phyloP scores from a whole-genome alignment of 495 filamentous ascomycete species.

The Penicillium odoratum region DNA sequence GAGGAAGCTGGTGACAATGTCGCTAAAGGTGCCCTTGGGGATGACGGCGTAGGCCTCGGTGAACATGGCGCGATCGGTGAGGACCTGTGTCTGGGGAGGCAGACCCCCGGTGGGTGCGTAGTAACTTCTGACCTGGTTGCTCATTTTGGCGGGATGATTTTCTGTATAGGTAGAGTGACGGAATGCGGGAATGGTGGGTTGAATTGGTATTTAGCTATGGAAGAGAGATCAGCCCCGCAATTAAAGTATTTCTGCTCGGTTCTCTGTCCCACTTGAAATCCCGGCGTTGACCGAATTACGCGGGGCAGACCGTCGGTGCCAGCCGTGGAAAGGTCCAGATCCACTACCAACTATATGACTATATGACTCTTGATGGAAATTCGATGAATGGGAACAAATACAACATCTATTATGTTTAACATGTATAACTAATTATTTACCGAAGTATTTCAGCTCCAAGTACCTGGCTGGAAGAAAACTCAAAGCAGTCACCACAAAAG shows the following conservation, averaged over 20 bases:
- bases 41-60: constrained; percentile 30
- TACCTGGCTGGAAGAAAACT: constrained; percentile 23
- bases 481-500: constrained; percentile 25
- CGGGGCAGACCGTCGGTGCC: constrained; percentile 17
- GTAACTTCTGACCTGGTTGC: constrained; percentile 25
- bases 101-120: constrained; percentile 29
- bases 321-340: constrained; percentile 6
- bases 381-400: too few species aligned
- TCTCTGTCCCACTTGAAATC: constrained; percentile 11
- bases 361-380: too few species aligned
- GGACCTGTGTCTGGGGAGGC: constrained; percentile 25
- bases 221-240: constrained; percentile 8
- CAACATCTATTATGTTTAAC: too few species aligned
- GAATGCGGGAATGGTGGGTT: neutral
- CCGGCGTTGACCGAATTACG: constrained; percentile 22
- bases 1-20: constrained; percentile 30
- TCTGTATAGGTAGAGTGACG: neutral
- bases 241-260: constrained; percentile 13
- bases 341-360: neutral
- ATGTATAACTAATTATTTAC: constrained; percentile 3
- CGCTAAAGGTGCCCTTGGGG: constrained; percentile 26
- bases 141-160: constrained; percentile 15
- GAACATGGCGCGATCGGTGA: constrained; percentile 33
- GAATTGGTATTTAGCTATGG: neutral
- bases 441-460: constrained; percentile 32